Evolutionary conservation across 768 basidiomycete species (phyloP), one percentile per base, ranked within the genome.

Genomic region (Pisolithus marmoratus): DNA sequence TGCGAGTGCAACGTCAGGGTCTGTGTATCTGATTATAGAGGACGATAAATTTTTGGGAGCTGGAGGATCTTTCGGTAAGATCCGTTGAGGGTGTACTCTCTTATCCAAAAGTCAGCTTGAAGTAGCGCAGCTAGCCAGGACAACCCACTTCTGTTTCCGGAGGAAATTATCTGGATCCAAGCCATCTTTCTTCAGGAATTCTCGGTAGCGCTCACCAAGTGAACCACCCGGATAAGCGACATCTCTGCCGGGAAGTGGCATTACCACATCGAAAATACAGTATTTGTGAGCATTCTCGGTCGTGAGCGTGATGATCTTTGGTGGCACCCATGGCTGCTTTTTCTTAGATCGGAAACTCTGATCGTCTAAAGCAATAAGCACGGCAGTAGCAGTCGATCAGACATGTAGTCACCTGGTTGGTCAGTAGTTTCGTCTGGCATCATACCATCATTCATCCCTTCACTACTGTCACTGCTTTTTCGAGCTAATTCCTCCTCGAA

Each of bases 231-330:
- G 96, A 66, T 91, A 97, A 31, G 87, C 86, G 19, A 98, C 91
- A 61, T 95, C 91, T 57, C 84, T 92, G 4, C 96, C 96, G 26
- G 96, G 94, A 19, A 98, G 73, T n/a, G 96, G 94, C 85, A 98
- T 91, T 55, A 98, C 82, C 51, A 98, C 89, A 68, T 99, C 95
- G 62, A 92, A 91, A 55, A 98, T 91, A 15, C 84, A 81, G 69
- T 94, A 87, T 51, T 87, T 82, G 60, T 82, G 74, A 43, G 93
- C 67, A 64, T 97, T 91, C 17, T 78, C 87, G 58, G 82, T 81
- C 0, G 83, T 83, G 49, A 99, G 69, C 3, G 83, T 82, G 69
- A 87, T 92, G 51, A 96, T 83, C 38, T 77, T 81, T 22, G 82
- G 83, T 12, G 86, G 67, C 43, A 80, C 73, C 73, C 82, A 88